Base-by-base conservation (phyloP, 345 rosid species). In the Boechera retrofracta region DNA sequence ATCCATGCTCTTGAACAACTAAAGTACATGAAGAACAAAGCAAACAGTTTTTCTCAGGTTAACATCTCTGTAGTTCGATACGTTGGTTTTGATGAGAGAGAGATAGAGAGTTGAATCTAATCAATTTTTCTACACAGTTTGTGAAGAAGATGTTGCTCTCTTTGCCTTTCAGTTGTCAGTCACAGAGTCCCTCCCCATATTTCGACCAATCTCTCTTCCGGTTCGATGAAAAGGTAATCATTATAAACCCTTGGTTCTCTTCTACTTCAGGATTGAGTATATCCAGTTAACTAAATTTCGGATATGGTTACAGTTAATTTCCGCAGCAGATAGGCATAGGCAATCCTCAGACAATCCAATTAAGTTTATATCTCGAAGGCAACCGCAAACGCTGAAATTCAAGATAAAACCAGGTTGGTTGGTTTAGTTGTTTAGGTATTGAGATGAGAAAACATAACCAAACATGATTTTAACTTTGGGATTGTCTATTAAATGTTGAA, bases 161-260 rank as follows among this genome's bases (percentile, higher is more conserved):
- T 16, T 85, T 95, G 81, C 92, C 98, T 73, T 88, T 89, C 71
- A 83, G 85, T 78, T 90, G 98, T 67, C 99, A 95, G 74, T 92
- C 97, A 77, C 89, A 83, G 73, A 88, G 94, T 82, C 98, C 99
- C n/a, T 95, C 99, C 73, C 99, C 99, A 53, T 95, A 92, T 71
- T 92, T 92, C 62, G 99, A 95, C 79, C 99, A 89, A 49, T 88
- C 92, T 71, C 97, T 95, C 58, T 95, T 92, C 77, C 92, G 95
- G 57, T 95, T 80, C 53, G 97, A 92, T 78, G 99, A 95, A 76
- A 95, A 95, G 95, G 98, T 92, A 73, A 74, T 54, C 59, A 33
- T 11, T 2, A 18, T 24, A 39, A 62, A 38, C 32, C 74, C n/a
- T 41, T 12, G 4, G 4, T 0, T 42, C 16, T 41, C 16, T 54